Conservation (phyloP, 2,329 filamentous ascomycete species). For the Pseudonectria buxi region DNA sequence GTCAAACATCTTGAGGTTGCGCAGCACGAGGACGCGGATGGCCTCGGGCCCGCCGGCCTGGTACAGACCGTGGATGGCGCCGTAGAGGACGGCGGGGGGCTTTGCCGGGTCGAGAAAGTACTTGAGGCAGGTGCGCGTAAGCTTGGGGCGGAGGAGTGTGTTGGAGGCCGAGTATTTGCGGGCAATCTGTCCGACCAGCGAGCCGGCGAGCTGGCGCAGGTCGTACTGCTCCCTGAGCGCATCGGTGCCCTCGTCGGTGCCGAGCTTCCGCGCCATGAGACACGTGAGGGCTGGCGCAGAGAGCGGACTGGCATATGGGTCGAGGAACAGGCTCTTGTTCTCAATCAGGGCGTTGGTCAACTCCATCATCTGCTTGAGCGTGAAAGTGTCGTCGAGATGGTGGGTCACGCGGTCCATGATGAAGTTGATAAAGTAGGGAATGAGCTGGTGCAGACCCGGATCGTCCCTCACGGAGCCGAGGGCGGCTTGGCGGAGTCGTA, state of each 20-base stretch:
- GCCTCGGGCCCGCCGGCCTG: slow-evolving; percentile 64
- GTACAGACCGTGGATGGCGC: slow-evolving; percentile 73
- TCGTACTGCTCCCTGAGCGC: slow-evolving; percentile 61
- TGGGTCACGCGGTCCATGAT: slow-evolving; percentile 95
- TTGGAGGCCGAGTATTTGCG: slow-evolving; percentile 76
- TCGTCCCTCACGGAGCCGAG: slow-evolving; percentile 81
- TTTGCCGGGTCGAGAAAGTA: slow-evolving; percentile 83
- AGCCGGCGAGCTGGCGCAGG: slow-evolving; percentile 77
- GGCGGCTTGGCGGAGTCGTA: slow-evolving; percentile 70
- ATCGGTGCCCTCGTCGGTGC: slow-evolving; percentile 47
- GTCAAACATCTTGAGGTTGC: slow-evolving; percentile 50
- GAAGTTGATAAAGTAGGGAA: slow-evolving; percentile 95
- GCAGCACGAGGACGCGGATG: slow-evolving; percentile 49
- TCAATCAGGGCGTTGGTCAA: slow-evolving; percentile 76
- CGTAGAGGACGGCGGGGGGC: slow-evolving; percentile 78
- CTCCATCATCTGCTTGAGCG: slow-evolving; percentile 87
- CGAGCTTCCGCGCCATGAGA: slow-evolving; percentile 71
- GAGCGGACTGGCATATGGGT: slow-evolving; percentile 57
- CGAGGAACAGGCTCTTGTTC: slow-evolving; percentile 70
- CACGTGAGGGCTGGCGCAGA: slow-evolving; percentile 88
- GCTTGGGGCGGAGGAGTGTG: slow-evolving; percentile 74
- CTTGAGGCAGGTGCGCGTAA: slow-evolving; percentile 90
- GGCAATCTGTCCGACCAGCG: slow-evolving; percentile 71
- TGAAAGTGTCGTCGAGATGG: slow-evolving; percentile 81
- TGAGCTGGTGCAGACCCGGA: slow-evolving; percentile 87